phyloP scores from a whole-genome alignment of 2,329 filamentous ascomycete genomes.

The Talaromyces rugulosus region DNA sequence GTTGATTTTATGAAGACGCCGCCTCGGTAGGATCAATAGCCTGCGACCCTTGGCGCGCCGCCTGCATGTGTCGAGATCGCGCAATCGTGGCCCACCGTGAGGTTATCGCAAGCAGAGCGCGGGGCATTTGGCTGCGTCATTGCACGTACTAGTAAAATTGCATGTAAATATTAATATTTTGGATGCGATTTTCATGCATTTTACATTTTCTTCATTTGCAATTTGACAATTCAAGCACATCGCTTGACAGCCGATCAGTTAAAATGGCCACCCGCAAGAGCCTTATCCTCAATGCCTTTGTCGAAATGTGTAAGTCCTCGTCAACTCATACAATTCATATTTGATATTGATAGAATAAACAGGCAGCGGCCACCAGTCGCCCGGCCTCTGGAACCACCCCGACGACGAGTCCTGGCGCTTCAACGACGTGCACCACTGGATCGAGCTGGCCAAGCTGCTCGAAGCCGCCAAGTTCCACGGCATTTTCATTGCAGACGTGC shows the following conservation, averaged over 20 bases:
- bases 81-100: conserved; percentile 34
- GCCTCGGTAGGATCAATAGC: neutral
- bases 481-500: conserved; percentile 64
- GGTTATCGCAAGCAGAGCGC: conserved; percentile 21
- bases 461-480: conserved; percentile 62
- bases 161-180: neutral
- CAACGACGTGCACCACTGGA: conserved; percentile 59
- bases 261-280: conserved; percentile 36
- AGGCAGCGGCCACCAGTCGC: conserved; percentile 51
- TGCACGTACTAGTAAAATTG: neutral
- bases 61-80: conserved; percentile 18
- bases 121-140: neutral
- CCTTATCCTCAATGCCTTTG: conserved; percentile 50
- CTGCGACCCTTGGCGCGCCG: no score
- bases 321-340: neutral
- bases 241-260: neutral
- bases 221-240: no score
- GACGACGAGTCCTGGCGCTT: conserved; percentile 60
- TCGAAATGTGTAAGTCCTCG: conserved; percentile 44
- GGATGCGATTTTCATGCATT: neutral
- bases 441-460: conserved; percentile 55
- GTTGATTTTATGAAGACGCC: neutral
- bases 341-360: neutral
- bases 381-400: conserved; percentile 61
- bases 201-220: neutral